Base-by-base conservation (phyloP, 306 rosid genomes). In the Casuarina equisetifolia region DNA sequence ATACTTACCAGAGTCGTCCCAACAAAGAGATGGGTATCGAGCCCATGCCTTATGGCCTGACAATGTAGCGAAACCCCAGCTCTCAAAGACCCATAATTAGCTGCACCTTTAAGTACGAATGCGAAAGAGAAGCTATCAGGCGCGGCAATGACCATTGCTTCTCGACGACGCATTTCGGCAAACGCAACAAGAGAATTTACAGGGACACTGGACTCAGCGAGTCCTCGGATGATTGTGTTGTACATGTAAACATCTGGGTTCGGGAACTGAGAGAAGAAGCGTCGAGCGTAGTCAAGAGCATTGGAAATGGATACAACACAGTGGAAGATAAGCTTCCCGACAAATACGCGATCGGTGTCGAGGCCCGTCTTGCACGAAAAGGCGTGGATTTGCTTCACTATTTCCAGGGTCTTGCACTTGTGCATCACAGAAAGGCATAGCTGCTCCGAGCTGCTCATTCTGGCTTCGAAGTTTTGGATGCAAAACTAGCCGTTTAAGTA, bases 61-160 rank as follows among this genome's bases (percentile, higher is more conserved):
- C 84, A 79, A 43, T 92, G 98, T 57, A 94, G 53, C 80, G 86
- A 93, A 78, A 76, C 32, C 51, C 98, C 98, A 55, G 69, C 68
- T 44, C 74, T 78, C 48, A 85, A 45, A 40, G 19, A 35, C 74
- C 80, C 55, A 20, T 44, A 81, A 78, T 88, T 88, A n/a, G 98
- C 95, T 9, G 86, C 83, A 1, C 86, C 94, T 73, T 94, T 92
- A 57, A 92, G 90, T 5, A 77, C 52, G 40, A 94, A 94, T 42
- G 95, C 97, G 49, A 94, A 92, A 48, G 97, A 73, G 90, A 94
- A 92, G 68, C 97, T 94, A 76, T 94, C 97, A 1, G 88, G 82
- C 10, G 71, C 13, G 49, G 72, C 74, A 9, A 71, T 0, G 11
- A 48, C 15, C 51, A 9, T 55, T 38, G 84, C 62, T 75, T 81